Evolutionary conservation across 2,329 filamentous ascomycete species (phyloP).

Genomic region (Thelonectria olida): DNA sequence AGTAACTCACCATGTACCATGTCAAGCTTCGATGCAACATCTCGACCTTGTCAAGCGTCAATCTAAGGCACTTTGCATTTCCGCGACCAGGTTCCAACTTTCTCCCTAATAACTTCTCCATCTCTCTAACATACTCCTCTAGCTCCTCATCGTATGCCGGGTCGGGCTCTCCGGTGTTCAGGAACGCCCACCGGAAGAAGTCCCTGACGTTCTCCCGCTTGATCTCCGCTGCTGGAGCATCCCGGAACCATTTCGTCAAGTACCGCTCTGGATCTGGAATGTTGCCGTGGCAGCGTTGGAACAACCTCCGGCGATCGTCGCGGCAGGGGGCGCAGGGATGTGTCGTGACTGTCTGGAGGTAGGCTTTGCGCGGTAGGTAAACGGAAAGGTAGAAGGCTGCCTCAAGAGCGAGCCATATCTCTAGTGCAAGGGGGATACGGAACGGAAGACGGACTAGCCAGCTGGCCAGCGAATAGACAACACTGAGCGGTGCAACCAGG

Average conservation of each 20-base stretch:
- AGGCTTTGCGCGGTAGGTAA: constrained; percentile 59
- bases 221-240: constrained; percentile 61
- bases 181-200: too few species aligned
- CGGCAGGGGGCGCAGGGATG: constrained; percentile 57
- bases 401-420: too few species aligned
- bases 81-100: constrained; percentile 61
- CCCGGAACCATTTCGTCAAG: constrained; percentile 66
- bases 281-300: constrained; percentile 46
- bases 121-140: too few species aligned
- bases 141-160: too few species aligned
- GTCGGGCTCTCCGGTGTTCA: too few species aligned
- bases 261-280: constrained; percentile 63
- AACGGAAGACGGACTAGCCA: constrained; percentile 36
- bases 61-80: constrained; percentile 59
- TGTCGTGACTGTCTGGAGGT: constrained; percentile 60
- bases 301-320: too few species aligned
- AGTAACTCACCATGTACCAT: too few species aligned
- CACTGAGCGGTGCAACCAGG: constrained; percentile 57
- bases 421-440: constrained; percentile 44
- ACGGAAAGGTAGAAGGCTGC: constrained; percentile 62
- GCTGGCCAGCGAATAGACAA: constrained; percentile 53
- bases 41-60: constrained; percentile 66
- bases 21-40: too few species aligned
- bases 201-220: constrained; percentile 67
- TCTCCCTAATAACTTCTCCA: constrained; percentile 61